phyloP scores from a whole-genome alignment of 2,329 filamentous ascomycete species.

The Simplicillium sp. region DNA sequence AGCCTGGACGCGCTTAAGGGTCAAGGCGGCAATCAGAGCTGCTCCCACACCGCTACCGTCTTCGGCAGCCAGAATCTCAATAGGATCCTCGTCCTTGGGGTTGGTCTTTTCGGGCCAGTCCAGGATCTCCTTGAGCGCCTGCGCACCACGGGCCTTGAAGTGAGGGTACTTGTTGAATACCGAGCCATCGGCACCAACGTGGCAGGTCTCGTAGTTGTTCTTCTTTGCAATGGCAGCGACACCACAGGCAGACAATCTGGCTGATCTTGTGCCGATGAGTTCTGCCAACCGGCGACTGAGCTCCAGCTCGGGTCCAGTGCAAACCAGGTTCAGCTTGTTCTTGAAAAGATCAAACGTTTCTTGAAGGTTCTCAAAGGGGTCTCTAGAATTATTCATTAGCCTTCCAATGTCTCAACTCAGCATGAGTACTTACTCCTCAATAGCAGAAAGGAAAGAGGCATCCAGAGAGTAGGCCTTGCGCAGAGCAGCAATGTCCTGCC shows the following conservation, averaged over 20 bases:
- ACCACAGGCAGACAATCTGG: constrained; percentile 86
- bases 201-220: constrained; percentile 79
- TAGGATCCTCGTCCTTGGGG: constrained; percentile 69
- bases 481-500: constrained; percentile 71
- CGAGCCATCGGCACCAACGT: constrained; percentile 92
- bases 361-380: constrained; percentile 89
- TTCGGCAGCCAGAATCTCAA: constrained; percentile 83
- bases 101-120: constrained; percentile 72
- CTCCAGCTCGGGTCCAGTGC: constrained; percentile 73
- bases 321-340: constrained; percentile 61
- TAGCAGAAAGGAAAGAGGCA: constrained; percentile 82
- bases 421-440: constrained; percentile 64
- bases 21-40: constrained; percentile 76
- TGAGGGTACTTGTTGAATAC: constrained; percentile 99
- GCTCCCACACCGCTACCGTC: constrained; percentile 97
- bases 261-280: constrained; percentile 88
- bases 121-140: constrained; percentile 86
- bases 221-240: constrained; percentile 95
- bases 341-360: constrained; percentile 80
- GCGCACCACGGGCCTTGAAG: constrained; percentile 87
- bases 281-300: constrained; percentile 83
- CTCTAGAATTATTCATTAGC: constrained; percentile 36
- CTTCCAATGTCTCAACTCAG: neutral
- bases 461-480: constrained; percentile 85
- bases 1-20: constrained; percentile 52